These are phyloP conservation scores for Bremia lactucae DNA, from an alignment of 352 stramenopile species.

Conservation along the genomic window DNA sequence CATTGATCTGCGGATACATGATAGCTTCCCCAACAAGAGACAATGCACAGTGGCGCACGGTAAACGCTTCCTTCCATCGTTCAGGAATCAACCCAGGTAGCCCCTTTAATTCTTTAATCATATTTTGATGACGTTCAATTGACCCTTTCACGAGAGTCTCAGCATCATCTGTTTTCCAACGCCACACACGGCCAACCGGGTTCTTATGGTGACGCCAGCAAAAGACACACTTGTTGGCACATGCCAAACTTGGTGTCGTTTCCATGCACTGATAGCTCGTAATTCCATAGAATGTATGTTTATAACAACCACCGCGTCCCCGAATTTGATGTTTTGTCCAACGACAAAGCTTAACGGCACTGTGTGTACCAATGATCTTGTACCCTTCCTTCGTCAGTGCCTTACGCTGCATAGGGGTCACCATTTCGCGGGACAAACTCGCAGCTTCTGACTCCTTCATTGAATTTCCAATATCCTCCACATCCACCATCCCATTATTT, in stretches of 20 bases:
- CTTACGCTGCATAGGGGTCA: conserved; percentile 91
- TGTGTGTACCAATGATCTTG: conserved; percentile 97
- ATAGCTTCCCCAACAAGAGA: conserved; percentile 96
- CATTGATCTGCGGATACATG: conserved; percentile 98
- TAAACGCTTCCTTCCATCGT: conserved; percentile 93
- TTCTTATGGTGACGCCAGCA: conserved; percentile 99
- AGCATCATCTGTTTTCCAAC: conserved; percentile 97
- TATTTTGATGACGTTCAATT: conserved; percentile 83
- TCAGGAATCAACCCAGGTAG: conserved; percentile 91
- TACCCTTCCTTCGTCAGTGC: conserved; percentile 96
- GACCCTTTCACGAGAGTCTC: conserved; percentile 90
- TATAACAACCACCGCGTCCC: conserved; percentile 96
- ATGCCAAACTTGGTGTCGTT: conserved; percentile 93
- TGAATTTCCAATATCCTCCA: conserved; percentile 79
- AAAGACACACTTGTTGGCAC: conserved; percentile 98
- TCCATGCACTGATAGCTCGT: conserved; percentile 99
- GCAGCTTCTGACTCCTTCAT: conserved; percentile 80
- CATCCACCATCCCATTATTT: conserved; percentile 59
- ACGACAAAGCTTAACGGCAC: conserved; percentile 96
- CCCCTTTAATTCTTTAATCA: conserved; percentile 94
- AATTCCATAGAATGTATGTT: conserved; percentile 99
- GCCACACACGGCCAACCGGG: conserved; percentile 94
- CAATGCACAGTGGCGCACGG: conserved; percentile 94
- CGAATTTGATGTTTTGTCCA: conserved; percentile 98
- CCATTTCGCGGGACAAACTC: conserved; percentile 84